Evolutionary conservation across 768 basidiomycete genomes (phyloP).

Genomic region (Rhodotorula sphaerocarpa): DNA sequence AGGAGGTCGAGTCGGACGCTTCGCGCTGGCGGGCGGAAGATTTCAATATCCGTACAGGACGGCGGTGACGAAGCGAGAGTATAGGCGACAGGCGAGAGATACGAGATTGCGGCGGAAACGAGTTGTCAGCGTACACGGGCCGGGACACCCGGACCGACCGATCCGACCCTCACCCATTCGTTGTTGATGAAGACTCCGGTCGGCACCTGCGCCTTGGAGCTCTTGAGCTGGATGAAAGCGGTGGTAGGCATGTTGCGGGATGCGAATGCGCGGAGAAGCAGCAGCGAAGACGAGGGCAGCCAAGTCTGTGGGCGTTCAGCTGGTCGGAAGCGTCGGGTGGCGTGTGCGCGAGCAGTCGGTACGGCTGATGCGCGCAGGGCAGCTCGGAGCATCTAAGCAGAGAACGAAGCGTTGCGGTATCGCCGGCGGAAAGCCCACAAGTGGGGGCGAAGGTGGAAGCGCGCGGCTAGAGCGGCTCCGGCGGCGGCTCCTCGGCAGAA

Average conservation of each 20-base stretch:
- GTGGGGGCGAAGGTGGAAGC: no score
- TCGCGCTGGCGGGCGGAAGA: not conserved
- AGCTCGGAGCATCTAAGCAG: not conserved
- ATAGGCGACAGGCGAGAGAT: no score
- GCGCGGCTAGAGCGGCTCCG: no score
- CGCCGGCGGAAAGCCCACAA: no score
- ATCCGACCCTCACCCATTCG: constrained; percentile 70
- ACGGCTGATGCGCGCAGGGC: not conserved
- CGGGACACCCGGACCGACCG: no score
- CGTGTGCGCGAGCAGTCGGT: not conserved
- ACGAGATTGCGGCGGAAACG: not conserved
- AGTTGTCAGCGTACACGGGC: not conserved
- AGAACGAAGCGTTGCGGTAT: not conserved
- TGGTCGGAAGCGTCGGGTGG: no score
- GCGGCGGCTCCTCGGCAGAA: no score
- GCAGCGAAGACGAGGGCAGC: no score
- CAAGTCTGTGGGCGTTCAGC: no score
- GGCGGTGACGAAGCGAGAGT: no score
- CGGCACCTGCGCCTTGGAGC: constrained; percentile 47
- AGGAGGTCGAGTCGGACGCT: constrained; percentile 6
- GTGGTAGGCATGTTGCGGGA: constrained; percentile 17
- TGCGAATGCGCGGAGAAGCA: not conserved
- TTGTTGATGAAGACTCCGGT: constrained; percentile 89
- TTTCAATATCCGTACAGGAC: not conserved
- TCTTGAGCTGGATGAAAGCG: constrained; percentile 5